phyloP scores from a whole-genome alignment of 495 filamentous ascomycete species.

The Podospora pseudopauciseta region DNA sequence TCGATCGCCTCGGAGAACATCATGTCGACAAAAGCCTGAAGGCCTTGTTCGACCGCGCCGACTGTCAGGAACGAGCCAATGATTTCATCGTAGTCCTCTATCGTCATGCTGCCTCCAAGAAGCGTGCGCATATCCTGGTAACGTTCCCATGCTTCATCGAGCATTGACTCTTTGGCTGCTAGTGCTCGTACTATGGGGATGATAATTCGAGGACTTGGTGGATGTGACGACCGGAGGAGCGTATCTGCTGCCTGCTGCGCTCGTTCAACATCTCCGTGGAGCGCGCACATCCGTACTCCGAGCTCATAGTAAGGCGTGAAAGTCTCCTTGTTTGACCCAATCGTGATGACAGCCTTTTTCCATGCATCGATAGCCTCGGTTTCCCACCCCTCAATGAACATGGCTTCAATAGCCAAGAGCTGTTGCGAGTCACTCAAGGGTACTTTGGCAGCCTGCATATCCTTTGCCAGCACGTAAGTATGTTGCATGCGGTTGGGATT shows the following conservation, averaged over 20 bases:
- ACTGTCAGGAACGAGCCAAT: conserved; percentile 59
- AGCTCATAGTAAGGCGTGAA: conserved; percentile 61
- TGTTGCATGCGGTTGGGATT: conserved; percentile 56
- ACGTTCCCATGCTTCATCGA: conserved; percentile 60
- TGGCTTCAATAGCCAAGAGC: conserved; percentile 60
- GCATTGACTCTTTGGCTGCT: conserved; percentile 28
- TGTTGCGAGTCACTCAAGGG: conserved; percentile 54
- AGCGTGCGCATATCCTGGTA: conserved; percentile 61
- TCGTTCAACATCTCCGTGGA: conserved; percentile 56
- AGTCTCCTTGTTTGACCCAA: conserved; percentile 51
- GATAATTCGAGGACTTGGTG: conserved; percentile 54
- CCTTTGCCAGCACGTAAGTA: conserved; percentile 57
- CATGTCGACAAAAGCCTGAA: conserved; percentile 79
- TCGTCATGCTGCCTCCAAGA: conserved; percentile 59
- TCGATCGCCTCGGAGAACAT: conserved; percentile 61
- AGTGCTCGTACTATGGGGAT: conserved; percentile 61
- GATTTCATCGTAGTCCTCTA: conserved; percentile 71
- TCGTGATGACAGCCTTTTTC: conserved; percentile 53
- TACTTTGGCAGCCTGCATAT: conserved; percentile 55
- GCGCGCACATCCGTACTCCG: conserved; percentile 63
- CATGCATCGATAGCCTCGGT: conserved; percentile 61
- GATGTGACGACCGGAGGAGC: conserved; percentile 50
- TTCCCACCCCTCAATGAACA: conserved; percentile 57
- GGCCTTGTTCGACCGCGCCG: conserved; percentile 57
- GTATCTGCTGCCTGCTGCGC: conserved; percentile 60